Conservation (phyloP, 2,329 filamentous ascomycete species). For the Phialocephala subalpina region DNA sequence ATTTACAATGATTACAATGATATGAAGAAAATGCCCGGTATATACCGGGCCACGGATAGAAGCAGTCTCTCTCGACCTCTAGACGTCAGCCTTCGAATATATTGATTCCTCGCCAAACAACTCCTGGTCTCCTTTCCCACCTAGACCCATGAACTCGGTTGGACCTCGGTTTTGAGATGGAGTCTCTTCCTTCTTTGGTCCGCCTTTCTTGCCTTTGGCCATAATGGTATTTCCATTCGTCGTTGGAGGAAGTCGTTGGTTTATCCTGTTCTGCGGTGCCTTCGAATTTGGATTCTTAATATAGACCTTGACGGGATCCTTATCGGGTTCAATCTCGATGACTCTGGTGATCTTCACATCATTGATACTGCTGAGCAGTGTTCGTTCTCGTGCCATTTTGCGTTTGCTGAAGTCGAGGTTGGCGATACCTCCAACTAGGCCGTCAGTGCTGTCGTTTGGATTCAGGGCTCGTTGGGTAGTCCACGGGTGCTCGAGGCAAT, state of each 20-base stretch:
- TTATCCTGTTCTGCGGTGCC: constrained; percentile 51
- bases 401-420: constrained; percentile 85
- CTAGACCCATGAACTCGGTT: constrained; percentile 83
- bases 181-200: constrained; percentile 64
- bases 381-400: constrained; percentile 83
- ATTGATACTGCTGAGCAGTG: constrained; percentile 83
- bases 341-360: constrained; percentile 70
- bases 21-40: constrained; percentile 12
- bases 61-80: constrained; percentile 11
- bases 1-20: constrained; percentile 19
- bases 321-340: constrained; percentile 60
- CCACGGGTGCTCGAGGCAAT: constrained; percentile 94
- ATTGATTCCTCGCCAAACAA: constrained; percentile 73
- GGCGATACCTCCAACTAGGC: constrained; percentile 85
- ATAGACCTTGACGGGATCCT: constrained; percentile 75
- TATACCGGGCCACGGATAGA: neutral
- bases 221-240: constrained; percentile 33
- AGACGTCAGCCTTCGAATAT: constrained; percentile 52
- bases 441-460: constrained; percentile 87
- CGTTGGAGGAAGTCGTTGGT: constrained; percentile 49
- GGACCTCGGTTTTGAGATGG: constrained; percentile 74
- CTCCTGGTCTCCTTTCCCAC: constrained; percentile 83
- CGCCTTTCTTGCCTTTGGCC: constrained; percentile 33
- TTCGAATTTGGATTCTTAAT: constrained; percentile 68
- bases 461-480: constrained; percentile 68